Evolutionary conservation across 345 rosid genomes (phyloP), one percentile per base, ranked within the genome.

Genomic region (Camelina sativa): DNA sequence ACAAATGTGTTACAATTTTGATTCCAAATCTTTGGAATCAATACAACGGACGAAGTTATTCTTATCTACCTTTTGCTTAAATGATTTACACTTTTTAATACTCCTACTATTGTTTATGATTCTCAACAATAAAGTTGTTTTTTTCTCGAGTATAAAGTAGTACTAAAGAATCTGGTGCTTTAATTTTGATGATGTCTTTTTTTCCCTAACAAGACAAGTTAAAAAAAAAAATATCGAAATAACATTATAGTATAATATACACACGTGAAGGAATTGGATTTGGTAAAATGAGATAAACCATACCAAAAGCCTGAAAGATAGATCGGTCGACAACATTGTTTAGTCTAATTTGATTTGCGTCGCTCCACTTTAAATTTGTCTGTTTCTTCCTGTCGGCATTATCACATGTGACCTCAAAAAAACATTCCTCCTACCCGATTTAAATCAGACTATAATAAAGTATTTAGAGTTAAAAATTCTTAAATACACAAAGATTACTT

Each of bases 221-320:
- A 28, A 43, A 12, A 20, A 12, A 20, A 20, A 20, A 17, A 62
- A 17, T 62, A 62, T 44, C n/a, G 38, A 22, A 32, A 44, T 48
- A 34, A 50, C 32, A 57, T 47, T 66, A 59, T 15, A 76, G 17
- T 53, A 69, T 3, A 28, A 28, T 4, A 76, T 4, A 76, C 65
- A 76, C 79, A 69, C 80, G 66, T 71, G 74, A 46, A 43, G 15
- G 46, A 46, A 46, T 13, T 76, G 51, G 17, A 70, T 70, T 69
- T 46, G 75, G 15, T 37, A 37, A 25, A 20, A 6, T 55, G 25
- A 62, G 75, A 76, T 69, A 70, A 70, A 56, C 46, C 15, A 47
- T 25, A 35, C 47, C 75, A 69, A 62, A 62, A 35, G 34, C 58
- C 61, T 11, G 15, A 10, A 60, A 64, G 62, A 19, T 52, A 59